Evolutionary conservation across 306 rosid genomes (phyloP), one percentile per base, ranked within the genome.

Genomic region (Spatholobus suberectus): DNA sequence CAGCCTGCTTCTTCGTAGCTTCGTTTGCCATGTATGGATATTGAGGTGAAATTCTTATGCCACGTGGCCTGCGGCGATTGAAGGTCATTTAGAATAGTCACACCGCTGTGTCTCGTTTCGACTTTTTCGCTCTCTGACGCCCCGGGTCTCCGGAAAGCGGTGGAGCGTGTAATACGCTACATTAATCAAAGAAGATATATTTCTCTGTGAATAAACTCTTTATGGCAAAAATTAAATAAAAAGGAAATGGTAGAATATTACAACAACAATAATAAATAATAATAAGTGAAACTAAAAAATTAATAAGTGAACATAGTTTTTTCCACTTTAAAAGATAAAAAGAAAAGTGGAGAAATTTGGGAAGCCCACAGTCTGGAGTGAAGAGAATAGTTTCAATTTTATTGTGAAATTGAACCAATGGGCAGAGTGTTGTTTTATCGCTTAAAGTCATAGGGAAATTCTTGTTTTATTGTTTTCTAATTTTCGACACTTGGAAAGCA

Each of bases 121-220:
- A 23, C 63, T 35, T 15, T 51, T 23, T 24, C 77, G 4, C 44
- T 13, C 7, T 52, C 46, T 34, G 47, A 79, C 71, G 85, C 75
- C 85, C 90, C 83, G 55, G 61, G 85, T 79, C 76, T 85, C 18
- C 41, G 67, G 72, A 67, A 73, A 78, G 78, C 81, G 83, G 80
- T 78, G 78, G 38, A 81, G 72, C 83, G 72, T 65, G 80, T 68
- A 74, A 81, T 77, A 82, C 81, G 86, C 73, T 66, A 43, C 49
- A 75, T 58, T 21, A 17, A 81, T 77, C 81, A 70, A 83, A 61
- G 10, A 47, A 68, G 46, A 68, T 52, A 21, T 59, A 4, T 59
- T 5, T 57, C 46, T 3, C 24, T n/a, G 13, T 70, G 18, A 8
- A 20, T 57, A 47, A n/a, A 34, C 26, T 80, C 21, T 61, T 47